Evolutionary conservation across 2,329 filamentous ascomycete genomes (phyloP), one percentile per base, ranked within the genome.

Genomic region (Colletotrichum scovillei): DNA sequence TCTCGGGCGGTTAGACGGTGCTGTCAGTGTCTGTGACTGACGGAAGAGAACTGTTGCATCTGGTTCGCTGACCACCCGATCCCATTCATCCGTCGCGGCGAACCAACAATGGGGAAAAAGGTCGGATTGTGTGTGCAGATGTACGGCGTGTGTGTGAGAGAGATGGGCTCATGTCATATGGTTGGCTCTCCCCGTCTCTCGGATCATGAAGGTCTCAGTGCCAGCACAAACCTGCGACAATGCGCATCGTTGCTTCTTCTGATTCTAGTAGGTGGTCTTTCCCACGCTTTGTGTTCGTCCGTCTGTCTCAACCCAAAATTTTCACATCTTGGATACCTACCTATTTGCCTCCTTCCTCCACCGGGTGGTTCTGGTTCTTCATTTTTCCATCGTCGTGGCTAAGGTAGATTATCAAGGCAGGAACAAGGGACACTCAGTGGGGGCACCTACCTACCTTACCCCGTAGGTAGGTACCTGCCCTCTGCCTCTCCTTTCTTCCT

Each of bases 211-310:
- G 46, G 46, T 38, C 46, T 64, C 49, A 8, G 49, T 53, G 22
- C 60, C 26, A 63, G n/a, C 62, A 64, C 49, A 64, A 60, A 24
- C 58, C 42, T 49, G 42, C 19, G 42, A 49, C 42, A 49, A 49
- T 5, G 62, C 30, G 62, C 46, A 63, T 63, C 46, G 46, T 63
- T 63, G 60, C 60, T 63, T 53, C 60, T 26, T 42, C 26, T 11
- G 22, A 32, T 53, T 63, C 42, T 11, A 3, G 7, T 35, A 35
- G 16, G 38, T 28, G 26, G 26, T 16, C 7, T 35, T 63, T 38
- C 28, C 28, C 28, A 26, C 22, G 28, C 42, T 49, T 49, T 49
- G 8, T 30, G 8, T 55, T 19, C 11, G 24, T 8, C 22, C 11
- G 24, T 8, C 22, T 32, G 12, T 52, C 24, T 62, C 5, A 7